Evolutionary conservation across 495 filamentous ascomycete genomes (phyloP).

Genomic region (Podospora pseudocomata): DNA sequence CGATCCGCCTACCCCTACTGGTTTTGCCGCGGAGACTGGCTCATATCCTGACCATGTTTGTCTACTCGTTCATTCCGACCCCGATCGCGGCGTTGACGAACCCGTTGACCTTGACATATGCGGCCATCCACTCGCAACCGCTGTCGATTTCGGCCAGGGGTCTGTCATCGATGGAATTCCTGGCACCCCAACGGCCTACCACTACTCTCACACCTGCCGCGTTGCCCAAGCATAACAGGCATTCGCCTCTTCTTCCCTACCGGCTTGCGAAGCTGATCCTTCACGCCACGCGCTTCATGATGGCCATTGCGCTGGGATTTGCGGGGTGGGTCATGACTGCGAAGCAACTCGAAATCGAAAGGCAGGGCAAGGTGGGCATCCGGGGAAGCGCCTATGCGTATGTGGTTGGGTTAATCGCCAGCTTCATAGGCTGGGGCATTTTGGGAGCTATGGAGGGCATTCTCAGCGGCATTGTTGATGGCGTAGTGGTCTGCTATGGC

Average conservation of each 20-base stretch:
- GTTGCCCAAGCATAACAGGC: slow-evolving; percentile 48
- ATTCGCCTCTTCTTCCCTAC: slow-evolving; percentile 60
- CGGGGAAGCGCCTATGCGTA: slow-evolving; percentile 92
- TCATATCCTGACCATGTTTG: slow-evolving; percentile 61
- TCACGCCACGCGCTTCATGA: slow-evolving; percentile 83
- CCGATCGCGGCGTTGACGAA: slow-evolving; percentile 82
- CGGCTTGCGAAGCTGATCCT: slow-evolving; percentile 87
- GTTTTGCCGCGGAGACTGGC: slow-evolving; percentile 72
- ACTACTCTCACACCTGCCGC: slow-evolving; percentile 59
- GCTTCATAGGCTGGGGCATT: slow-evolving; percentile 91
- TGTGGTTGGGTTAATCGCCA: slow-evolving; percentile 85
- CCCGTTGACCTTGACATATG: slow-evolving; percentile 86
- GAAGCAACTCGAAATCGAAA: slow-evolving; percentile 56
- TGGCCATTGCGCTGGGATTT: slow-evolving; percentile 83
- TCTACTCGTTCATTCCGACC: slow-evolving; percentile 77
- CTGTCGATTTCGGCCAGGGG: slow-evolving; percentile 70
- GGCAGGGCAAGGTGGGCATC: slow-evolving; percentile 41
- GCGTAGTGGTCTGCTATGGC: slow-evolving; percentile 86
- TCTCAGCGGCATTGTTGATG: slow-evolving; percentile 87
- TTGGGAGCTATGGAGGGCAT: slow-evolving; percentile 94
- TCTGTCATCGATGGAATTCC: slow-evolving; percentile 71
- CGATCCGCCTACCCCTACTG: slow-evolving; percentile 81
- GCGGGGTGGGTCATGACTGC: slow-evolving; percentile 97
- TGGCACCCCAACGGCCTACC: slow-evolving; percentile 56
- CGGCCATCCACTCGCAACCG: slow-evolving; percentile 86